These are phyloP conservation scores for Tuber melanosporum DNA, from an alignment of 495 filamentous ascomycete genomes.

Conservation along the genomic window DNA sequence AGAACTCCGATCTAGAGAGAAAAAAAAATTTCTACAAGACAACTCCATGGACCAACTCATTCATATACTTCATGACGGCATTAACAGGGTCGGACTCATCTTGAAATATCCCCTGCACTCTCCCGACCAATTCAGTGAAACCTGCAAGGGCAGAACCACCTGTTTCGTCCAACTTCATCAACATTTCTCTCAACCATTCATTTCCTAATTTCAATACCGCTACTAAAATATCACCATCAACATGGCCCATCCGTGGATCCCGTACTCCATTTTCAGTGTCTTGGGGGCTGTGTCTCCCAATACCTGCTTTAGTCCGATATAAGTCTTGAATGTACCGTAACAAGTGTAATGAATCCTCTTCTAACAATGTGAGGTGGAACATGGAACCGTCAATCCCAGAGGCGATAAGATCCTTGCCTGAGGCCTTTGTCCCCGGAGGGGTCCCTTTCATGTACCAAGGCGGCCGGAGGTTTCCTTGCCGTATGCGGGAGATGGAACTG, in stretches of 20 bases:
- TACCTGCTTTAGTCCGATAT: conserved; percentile 21
- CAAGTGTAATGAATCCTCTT: conserved; percentile 27
- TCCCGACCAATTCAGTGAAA: conserved; percentile 48
- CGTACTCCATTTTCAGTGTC: conserved; percentile 8
- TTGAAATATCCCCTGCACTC: conserved; percentile 48
- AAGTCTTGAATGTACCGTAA: conserved; percentile 35
- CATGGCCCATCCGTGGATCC: conserved; percentile 29
- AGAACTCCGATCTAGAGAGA: background rate
- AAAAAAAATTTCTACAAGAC: conserved; percentile 34
- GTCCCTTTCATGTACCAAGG: conserved; percentile 33
- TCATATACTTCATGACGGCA: conserved; percentile 49
- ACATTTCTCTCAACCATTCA: conserved; percentile 32
- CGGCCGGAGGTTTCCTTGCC: conserved; percentile 34
- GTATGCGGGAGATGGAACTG: conserved; percentile 38
- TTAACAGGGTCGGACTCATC: conserved; percentile 47
- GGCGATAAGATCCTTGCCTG: conserved; percentile 36
- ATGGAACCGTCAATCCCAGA: conserved; percentile 40
- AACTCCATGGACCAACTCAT: conserved; percentile 43
- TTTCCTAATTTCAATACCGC: conserved; percentile 31
- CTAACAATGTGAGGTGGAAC: conserved; percentile 38
- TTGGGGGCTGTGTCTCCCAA: conserved; percentile 9
- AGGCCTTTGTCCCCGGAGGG: conserved; percentile 30
- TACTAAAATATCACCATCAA: conserved; percentile 37
- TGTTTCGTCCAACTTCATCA: conserved; percentile 20
- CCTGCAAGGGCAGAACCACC: conserved; percentile 13